Base-by-base conservation (phyloP, 1,139 yeast genomes). In the Pichia inconspicua region DNA sequence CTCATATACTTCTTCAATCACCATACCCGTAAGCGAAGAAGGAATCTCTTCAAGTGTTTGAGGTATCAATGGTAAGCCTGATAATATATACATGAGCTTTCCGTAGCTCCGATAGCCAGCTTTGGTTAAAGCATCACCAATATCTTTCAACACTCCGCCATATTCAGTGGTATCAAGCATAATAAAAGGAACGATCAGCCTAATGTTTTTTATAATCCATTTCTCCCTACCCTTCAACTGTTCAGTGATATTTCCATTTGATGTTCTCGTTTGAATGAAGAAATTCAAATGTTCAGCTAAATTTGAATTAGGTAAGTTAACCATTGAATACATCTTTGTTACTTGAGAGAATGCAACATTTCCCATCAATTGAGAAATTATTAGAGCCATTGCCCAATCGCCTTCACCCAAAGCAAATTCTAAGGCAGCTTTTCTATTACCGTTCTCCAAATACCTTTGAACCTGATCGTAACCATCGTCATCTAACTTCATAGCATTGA, bases 371-470 rank as follows among this genome's bases (percentile, higher is more conserved):
- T 83, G 76, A 1, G 95, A 82, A 49, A 90, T 69, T 39, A 88
- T 66, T 48, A 90, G 64, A 0, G 96, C 85, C 62, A 89, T 72
- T 0, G 95, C 80, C 85, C 89, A 89, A 54, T 87, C 86, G 14
- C 80, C 77, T 50, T 77, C 75, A 2, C 76, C 72, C 32, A 88
- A 64, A 1, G 94, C 79, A 49, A 72, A 69, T 30, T 76, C 72
- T 47, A 89, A 66, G 0, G 96, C 97, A 4, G 73, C 75, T 22
- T 77, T 80, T 25, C 80, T 75, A 49, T 81, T 73, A 1, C 97
- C 97, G 1, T 68, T 62, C 59, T 80, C 84, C 45, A 85, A 58
- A 28, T 64, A 57, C 4, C 64, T 53, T 47, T 69, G 65, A 9
- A 73, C 50, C 6, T 40, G 61, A 53, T 52, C 34, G 25, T 61